Base-by-base conservation (phyloP, 2,329 filamentous ascomycete species). In the Alternaria ventricosa region DNA sequence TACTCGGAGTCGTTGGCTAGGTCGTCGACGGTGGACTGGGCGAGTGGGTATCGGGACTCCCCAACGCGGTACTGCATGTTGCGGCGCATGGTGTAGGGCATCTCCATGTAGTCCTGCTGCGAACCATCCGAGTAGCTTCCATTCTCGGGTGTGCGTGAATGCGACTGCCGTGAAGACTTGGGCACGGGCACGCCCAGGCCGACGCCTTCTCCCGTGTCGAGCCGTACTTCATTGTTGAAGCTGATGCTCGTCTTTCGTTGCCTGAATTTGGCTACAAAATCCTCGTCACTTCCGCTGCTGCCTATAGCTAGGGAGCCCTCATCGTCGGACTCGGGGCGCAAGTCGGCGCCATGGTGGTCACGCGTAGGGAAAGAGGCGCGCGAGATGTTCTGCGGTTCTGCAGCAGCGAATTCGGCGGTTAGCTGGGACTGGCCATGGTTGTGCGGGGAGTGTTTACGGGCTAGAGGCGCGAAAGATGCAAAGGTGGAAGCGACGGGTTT, bases 181-280 rank as follows among this genome's bases (percentile, higher is more conserved):
- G 80, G 78, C 11, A 82, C 68, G 18, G 80, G 80, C 18, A 78
- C 73, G 30, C 81, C 75, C 44, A 82, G 72, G 15, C 74, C 74
- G 11, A 79, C 70, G n/a, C 73, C 73, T 55, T 79, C 73, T 55
- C 81, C 81, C 60, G 75, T 76, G 65, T 82, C 81, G 50, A 82
- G 76, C 5, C 72, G 79, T 33, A 82, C 80, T 62, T 80, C 68
- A 18, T 74, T 71, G 63, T 78, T 76, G 71, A 82, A 82, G 70
- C 75, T 82, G 60, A 82, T 81, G 33, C 80, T 81, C 25, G 75
- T 75, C 36, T 73, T 75, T 33, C 80, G 78, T 47, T 77, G 70
- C 23, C 75, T 66, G 62, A 78, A 78, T 20, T 71, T 63, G 6
- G 67, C 63, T 58, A 75, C 72, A 27, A 78, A 70, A 57, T 71